Conservation (phyloP, 1,284 basidiomycete genomes). For the Sutorius eximius region DNA sequence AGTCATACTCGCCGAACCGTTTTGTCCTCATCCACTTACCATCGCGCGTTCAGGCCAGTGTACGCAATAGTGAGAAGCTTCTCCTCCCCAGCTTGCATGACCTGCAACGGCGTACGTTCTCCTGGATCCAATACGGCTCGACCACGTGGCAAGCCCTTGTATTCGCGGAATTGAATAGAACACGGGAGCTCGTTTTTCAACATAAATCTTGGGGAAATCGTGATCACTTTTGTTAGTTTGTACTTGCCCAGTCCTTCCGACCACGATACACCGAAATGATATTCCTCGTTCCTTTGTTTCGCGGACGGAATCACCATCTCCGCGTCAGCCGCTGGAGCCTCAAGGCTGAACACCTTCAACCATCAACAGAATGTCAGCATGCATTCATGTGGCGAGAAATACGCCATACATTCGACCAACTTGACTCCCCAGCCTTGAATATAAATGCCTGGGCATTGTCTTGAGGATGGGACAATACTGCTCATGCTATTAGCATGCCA, state of each 20-base stretch:
- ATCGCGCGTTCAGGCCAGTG: slow-evolving; percentile 81
- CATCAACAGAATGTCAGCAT: slow-evolving; percentile 5
- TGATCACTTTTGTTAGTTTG: slow-evolving; percentile 94
- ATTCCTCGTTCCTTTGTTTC: slow-evolving; percentile 71
- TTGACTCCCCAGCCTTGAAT: slow-evolving; percentile 83
- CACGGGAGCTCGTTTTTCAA: slow-evolving; percentile 80
- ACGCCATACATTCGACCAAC: slow-evolving; percentile 79
- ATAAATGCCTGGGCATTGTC: slow-evolving; percentile 85
- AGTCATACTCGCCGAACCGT: not conserved
- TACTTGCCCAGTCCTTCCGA: slow-evolving; percentile 94
- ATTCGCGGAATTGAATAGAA: slow-evolving; percentile 81
- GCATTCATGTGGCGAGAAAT: not conserved
- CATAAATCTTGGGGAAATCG: slow-evolving; percentile 88
- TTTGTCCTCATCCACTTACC: slow-evolving; percentile 48
- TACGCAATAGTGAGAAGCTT: slow-evolving; percentile 83
- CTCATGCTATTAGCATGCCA: slow-evolving; percentile 32
- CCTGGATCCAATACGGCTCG: slow-evolving; percentile 68
- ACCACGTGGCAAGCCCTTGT: slow-evolving; percentile 71
- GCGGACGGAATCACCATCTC: slow-evolving; percentile 76
- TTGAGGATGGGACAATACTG: slow-evolving; percentile 87
- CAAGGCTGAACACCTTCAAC: slow-evolving; percentile 75
- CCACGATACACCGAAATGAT: slow-evolving; percentile 91
- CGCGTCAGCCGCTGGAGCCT: slow-evolving; percentile 90
- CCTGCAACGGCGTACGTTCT: slow-evolving; percentile 70
- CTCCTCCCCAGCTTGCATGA: slow-evolving; percentile 65